Base-by-base conservation (phyloP, 768 basidiomycete species). In the Gyrodon lividus region DNA sequence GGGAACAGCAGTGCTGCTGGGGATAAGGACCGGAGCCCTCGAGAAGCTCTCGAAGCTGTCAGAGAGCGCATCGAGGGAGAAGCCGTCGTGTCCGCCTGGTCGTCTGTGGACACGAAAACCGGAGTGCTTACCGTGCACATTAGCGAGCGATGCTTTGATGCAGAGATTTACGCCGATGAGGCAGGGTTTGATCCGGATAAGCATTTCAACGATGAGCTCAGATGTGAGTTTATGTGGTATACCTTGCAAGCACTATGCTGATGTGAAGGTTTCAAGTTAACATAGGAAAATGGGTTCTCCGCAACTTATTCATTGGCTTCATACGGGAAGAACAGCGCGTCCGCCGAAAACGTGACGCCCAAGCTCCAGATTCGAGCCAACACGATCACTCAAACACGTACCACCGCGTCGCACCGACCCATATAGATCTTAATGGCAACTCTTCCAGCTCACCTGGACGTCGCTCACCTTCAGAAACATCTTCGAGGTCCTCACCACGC, bases 151-250 rank as follows among this genome's bases (percentile, higher is more conserved):
- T 92, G 86, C 52, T 98, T 98, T 65, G 95, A 98, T 49, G 89
- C 91, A 6, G 97, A 99, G 70, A 84, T 96, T 2, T 98, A 95
- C 64, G 89, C 90, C 12, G 95, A 98, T 64, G 94, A 98, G 65
- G 82, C 88, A 35, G 92, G 90, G 17, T 85, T 84, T 62, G 73
- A 71, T 0, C 69, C 74, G 23, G 81, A 86, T 48, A 77, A 78
- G 5, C 73, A 78, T 8, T 83, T 84, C 56, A 82, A 74, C 41
- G 92, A 94, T 48, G 96, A 98, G 61, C 75, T 83, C 14, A 83
- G 94, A 67, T 62, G 96, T 93, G 59, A 65, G 88, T 80, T 35
- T 17, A 24, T 35, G 46, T 46, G 24, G 20, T 43, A 23, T 30
- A 50, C 33, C 54, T 53, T 50, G 30, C 28, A n/a, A 24, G 30